Evolutionary conservation across 208 protist genomes (phyloP).

Genomic region (Wallacemonas sp.): DNA sequence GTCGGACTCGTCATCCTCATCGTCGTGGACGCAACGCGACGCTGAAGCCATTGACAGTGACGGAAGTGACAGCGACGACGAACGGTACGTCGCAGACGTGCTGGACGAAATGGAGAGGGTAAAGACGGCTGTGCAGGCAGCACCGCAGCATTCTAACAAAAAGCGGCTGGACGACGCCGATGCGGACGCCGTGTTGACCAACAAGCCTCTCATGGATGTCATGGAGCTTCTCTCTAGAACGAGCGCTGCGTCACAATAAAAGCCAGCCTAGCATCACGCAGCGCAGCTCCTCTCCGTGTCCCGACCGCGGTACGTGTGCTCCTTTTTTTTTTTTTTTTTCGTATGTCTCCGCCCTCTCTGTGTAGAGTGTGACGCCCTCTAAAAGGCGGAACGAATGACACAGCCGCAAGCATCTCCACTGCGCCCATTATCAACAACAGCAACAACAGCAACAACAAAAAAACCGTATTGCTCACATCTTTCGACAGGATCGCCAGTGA

Average conservation of each 20-base stretch:
- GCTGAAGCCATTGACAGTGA: background rate
- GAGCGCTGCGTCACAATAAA: background rate
- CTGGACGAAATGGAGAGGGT: slow-evolving; percentile 4
- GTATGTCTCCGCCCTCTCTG: no score
- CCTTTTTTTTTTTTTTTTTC: no score
- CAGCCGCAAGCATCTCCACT: no score
- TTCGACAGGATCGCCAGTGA: no score
- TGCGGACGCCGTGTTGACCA: slow-evolving; percentile 19
- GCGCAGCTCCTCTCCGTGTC: no score
- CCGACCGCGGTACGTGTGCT: no score
- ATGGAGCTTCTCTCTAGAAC: slow-evolving; percentile 31
- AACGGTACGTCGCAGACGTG: background rate
- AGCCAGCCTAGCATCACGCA: background rate
- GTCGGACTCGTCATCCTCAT: no score
- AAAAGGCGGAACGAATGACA: no score
- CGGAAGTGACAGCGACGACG: background rate
- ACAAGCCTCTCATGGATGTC: slow-evolving; percentile 39
- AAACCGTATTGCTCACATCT: background rate
- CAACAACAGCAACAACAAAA: background rate
- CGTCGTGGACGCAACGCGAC: no score
- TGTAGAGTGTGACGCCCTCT: no score
- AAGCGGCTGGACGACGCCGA: background rate
- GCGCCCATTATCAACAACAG: slow-evolving; percentile 1
- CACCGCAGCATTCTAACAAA: background rate
- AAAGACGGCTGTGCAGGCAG: background rate